Evolutionary conservation across 176 grass and related monocot genomes (phyloP), one percentile per base, ranked within the genome.

Genomic region (Cenchrus americanus): DNA sequence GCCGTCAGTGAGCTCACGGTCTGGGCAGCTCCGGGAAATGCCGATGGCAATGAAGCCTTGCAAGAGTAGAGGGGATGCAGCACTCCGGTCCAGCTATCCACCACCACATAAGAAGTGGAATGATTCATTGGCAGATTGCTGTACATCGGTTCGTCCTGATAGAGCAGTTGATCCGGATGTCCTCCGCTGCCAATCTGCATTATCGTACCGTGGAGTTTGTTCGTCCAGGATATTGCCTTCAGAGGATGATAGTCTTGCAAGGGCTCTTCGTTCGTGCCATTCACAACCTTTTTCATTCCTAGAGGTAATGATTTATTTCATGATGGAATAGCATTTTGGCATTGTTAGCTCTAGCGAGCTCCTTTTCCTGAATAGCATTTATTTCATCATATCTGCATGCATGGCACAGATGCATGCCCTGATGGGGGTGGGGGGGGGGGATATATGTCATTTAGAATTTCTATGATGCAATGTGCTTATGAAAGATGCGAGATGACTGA

Each of bases 231-330:
- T 99, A 87, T 88, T 92, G 14, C 91, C 91, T 26, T 87, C 89
- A 7, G 91, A 96, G 64, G 97, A 96, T 49, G 97, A 94, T 34
- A 92, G 89, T 63, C 74, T 99, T 23, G 97, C 87, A 8, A 96
- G 91, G 80, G 97, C 97, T 60, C 83, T 96, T 77, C 83, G 90
- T 0, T 94, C 93, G 0, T 92, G 88, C 87, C 89, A 99, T 34
- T 94, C 97, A 10, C 97, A 94, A 52, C 97, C 91, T 61, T 92
- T 99, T 73, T 96, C 93, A 34, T 96, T 94, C 80, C 72, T 89
- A 22, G 88, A 94, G 97, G 97, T 93, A 65, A 84, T 81, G 67
- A 15, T 80, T 66, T 58, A 7, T 3, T 49, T 26, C 26, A 19
- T 62, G 37, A 24, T 62, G n/a, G 18, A 77, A 41, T 24, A 17